Percentiles rank a stretch among this genome's conserved stretches.
Evolutionary conservation across 2,329 filamentous ascomycete species (phyloP).

Genomic region (Proliferodiscus dingleyae): DNA sequence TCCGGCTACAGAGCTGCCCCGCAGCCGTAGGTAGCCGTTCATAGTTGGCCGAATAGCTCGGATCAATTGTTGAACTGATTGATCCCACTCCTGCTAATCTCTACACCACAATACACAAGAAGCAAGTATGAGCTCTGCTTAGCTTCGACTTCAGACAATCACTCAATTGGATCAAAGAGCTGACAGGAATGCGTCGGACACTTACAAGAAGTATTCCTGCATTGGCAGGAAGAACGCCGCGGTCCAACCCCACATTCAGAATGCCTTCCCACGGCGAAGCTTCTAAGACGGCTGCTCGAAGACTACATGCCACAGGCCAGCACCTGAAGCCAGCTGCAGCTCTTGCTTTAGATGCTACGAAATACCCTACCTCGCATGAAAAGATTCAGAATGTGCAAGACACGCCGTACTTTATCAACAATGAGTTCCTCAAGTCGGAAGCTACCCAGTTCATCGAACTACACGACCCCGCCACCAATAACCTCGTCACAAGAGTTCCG

Average conservation of each 20-base stretch:
- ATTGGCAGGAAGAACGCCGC: constrained; percentile 20
- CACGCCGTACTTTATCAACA: constrained; percentile 79
- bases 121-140: constrained; percentile 2
- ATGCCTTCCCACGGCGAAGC: constrained; percentile 23
- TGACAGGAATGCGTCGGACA: constrained; percentile 29
- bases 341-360: constrained; percentile 51
- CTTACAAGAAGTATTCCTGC: constrained; percentile 26
- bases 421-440: constrained; percentile 66
- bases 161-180: too few relatives aligned
- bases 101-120: not conserved
- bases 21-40: too few relatives aligned
- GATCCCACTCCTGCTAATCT: not conserved
- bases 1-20: too few relatives aligned
- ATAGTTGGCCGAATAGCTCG: not conserved
- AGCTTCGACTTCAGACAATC: constrained; percentile 3
- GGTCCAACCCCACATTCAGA: constrained; percentile 24
- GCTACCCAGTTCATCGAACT: constrained; percentile 72
- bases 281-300: constrained; percentile 39
- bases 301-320: constrained; percentile 53
- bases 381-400: constrained; percentile 62
- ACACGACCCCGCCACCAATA: constrained; percentile 79
- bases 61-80: not conserved
- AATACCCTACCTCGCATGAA: constrained; percentile 68
- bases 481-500: constrained; percentile 76
- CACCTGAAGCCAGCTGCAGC: constrained; percentile 49